Base-by-base conservation (phyloP, 2,329 filamentous ascomycete species). In the Pseudocercospora cruenta region DNA sequence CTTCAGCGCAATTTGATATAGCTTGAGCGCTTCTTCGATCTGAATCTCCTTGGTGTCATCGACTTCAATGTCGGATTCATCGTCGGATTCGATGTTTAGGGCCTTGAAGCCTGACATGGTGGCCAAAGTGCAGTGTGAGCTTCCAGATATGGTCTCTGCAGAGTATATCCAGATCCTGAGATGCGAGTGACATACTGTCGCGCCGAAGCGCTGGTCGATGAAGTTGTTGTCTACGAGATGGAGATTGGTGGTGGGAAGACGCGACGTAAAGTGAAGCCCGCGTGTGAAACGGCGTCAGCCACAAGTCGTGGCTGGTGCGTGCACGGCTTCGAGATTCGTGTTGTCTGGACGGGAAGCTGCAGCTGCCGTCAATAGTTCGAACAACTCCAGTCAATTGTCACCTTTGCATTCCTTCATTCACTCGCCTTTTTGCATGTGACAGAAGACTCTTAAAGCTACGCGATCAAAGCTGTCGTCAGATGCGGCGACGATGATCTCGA, bases 1-100 rank as follows among this genome's bases (percentile, higher is more conserved):
- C 78, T 94, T 97, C 65, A 99, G 82, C 55, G 95, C 95, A 72
- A 86, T 90, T 76, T 98, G 94, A 77, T 97, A 99, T 39, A 94
- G 87, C 80, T 97, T 98, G 68, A 99, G 83, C 57, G 95, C 94
- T 81, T 99, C 95, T 75, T 99, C 95, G 75, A 98, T 94, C 84
- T 97, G 94, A 60, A 99, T 89, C 79, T 98, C 94, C 78, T 94
- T 95, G 36, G 94, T 97, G 74, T 95, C 93, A 78, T 99, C 95
- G 75, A 97, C 84, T 80, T 97, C 94, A 73, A 96, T 92, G 76
- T 97, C 93, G 70, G 90, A 84, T 65, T 92, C 92, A 75, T 96
- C 92, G 80, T 97, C 95, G 9, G 92, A 91, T 80, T 97, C 94
- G 80, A 98, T 88, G 78, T 99, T 99, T 79, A 97, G 89, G 61